Evolutionary conservation across 2,329 filamentous ascomycete genomes (phyloP), one percentile per base, ranked within the genome.

Genomic region (Taxawa tesnikishii): DNA sequence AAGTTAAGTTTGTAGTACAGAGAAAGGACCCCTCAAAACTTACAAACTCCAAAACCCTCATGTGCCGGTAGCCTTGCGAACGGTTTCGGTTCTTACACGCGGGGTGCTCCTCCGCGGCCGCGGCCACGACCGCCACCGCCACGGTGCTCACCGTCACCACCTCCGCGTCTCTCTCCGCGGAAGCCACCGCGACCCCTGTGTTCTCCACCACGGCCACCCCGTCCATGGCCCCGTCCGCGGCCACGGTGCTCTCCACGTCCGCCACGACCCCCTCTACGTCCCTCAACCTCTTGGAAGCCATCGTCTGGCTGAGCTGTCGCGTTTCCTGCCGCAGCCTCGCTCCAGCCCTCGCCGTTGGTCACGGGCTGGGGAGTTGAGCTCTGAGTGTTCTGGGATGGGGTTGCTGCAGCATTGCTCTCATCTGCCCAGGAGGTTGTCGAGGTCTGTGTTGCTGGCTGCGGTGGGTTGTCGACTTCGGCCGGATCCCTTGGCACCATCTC

Each of bases 341-440:
- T 23, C 8, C 19, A 8, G 19, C n/a, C n/a, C 8, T n/a, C 19
- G 30, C 40, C 41, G 31, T 47, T 40, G 11, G 38, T 34, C 4
- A 30, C 28, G 13, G 39, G 19, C 8, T 18, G 17, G 9, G 27
- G 26, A 17, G 27, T 28, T 6, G 15, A 12, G 6, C 5, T 8
- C 15, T 15, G 10, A 5, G 11, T n/a, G 6, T 11, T 8, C 15
- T 15, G 9, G 10, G 26, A 16, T 15, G 28, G 30, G 12, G 39
- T 26, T 31, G 38, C 36, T 36, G 43, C 37, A 12, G 29, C 30
- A 18, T 34, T 24, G 18, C 81, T 72, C 38, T 90, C 82, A 47
- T 93, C 84, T 15, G 83, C 83, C 83, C 83, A 92, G 47, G 77
- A 84, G 50, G 79, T 75, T 5, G 72, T 74, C 28, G 75, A 70